Conservation (phyloP, 164 flowering plant species). For the Buxus sempervirens region DNA sequence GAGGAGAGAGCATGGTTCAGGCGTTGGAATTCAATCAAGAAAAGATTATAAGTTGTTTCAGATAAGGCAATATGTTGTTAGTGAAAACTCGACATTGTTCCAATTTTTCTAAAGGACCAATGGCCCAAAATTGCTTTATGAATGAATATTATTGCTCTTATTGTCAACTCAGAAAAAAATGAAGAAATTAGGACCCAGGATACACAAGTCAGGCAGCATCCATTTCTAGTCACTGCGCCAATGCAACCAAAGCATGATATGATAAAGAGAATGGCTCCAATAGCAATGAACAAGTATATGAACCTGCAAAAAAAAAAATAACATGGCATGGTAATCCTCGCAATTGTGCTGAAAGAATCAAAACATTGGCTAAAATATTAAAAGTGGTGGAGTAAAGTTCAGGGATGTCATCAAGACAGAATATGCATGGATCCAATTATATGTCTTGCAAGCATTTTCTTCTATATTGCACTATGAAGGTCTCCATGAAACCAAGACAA, state of each 20-base stretch:
- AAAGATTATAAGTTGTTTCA: neutral
- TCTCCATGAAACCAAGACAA: neutral
- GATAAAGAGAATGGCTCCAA: slow-evolving; percentile 74
- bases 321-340: neutral
- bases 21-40: neutral
- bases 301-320: slow-evolving; percentile 65
- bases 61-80: neutral
- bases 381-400: too few relatives aligned
- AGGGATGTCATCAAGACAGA: too few relatives aligned
- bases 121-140: neutral
- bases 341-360: neutral
- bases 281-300: slow-evolving; percentile 71
- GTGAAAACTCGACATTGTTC: neutral
- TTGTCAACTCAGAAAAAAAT: neutral
- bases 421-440: too few relatives aligned
- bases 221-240: slow-evolving; percentile 65
- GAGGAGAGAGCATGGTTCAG: too few relatives aligned
- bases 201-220: slow-evolving; percentile 91
- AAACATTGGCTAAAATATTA: neutral
- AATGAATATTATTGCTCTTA: neutral
- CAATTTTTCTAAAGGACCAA: neutral
- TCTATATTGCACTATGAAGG: neutral
- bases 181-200: slow-evolving; percentile 37
- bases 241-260: slow-evolving; percentile 88
- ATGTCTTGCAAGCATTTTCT: neutral